Percentiles rank a stretch among this genome's conserved stretches.
Evolutionary conservation across 495 filamentous ascomycete genomes (phyloP).

Genomic region (Podospora pseudoanserina): DNA sequence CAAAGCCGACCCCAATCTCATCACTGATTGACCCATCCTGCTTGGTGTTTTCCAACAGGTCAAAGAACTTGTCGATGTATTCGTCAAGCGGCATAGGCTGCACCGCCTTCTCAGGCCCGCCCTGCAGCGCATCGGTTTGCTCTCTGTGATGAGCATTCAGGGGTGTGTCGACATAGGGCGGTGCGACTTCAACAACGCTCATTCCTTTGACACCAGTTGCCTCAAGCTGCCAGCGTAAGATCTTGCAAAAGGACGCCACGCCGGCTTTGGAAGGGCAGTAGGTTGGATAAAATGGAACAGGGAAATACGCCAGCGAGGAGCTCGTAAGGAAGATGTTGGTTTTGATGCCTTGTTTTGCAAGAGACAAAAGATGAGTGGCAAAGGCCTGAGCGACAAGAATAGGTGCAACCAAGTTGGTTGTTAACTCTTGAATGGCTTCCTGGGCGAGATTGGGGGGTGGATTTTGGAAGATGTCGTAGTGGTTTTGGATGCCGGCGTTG

Average conservation of each 20-base stretch:
- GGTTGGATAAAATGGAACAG: background rate
- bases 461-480: background rate
- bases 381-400: background rate
- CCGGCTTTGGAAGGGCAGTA: background rate
- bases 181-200: background rate
- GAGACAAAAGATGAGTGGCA: background rate
- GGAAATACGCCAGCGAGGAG: background rate
- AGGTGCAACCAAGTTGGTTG: background rate
- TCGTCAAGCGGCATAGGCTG: background rate
- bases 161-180: background rate
- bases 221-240: background rate
- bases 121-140: background rate
- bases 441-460: background rate
- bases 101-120: background rate
- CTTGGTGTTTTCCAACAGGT: background rate
- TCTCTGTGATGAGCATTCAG: background rate
- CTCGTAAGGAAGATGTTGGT: background rate
- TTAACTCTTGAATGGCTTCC: background rate
- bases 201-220: background rate
- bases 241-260: background rate
- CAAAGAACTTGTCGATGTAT: background rate
- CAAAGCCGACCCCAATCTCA: background rate
- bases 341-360: background rate
- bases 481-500: background rate
- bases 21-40: background rate